Evolutionary conservation across 2,329 filamentous ascomycete genomes (phyloP).

Genomic region (Arthrobotrys sinensis): DNA sequence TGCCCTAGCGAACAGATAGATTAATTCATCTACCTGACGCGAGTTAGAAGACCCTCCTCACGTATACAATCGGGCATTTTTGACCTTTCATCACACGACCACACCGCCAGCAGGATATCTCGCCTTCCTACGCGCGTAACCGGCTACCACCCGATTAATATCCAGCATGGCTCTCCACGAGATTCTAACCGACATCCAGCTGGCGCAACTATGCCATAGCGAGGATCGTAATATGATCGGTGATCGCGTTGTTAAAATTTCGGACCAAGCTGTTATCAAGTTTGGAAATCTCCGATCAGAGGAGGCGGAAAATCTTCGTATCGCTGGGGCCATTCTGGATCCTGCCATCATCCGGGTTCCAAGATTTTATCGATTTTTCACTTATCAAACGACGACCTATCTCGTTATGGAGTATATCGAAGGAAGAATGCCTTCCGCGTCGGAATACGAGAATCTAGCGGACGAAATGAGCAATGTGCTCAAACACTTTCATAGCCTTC

Average conservation of each 20-base stretch:
- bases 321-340: background rate
- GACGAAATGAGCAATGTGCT: conserved; percentile 2
- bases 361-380: conserved; percentile 15
- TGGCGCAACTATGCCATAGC: conserved; percentile 11
- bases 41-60: too few relatives aligned
- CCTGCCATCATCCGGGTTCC: conserved; percentile 5
- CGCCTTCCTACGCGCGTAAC: too few relatives aligned
- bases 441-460: conserved; percentile 2
- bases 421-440: background rate
- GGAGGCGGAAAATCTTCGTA: background rate
- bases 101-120: too few relatives aligned
- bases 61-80: too few relatives aligned
- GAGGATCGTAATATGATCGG: background rate
- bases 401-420: conserved; percentile 25
- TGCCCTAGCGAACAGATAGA: too few relatives aligned
- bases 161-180: conserved; percentile 18
- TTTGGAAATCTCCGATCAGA: background rate
- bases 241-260: conserved; percentile 18
- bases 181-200: conserved; percentile 8
- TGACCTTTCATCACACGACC: too few relatives aligned
- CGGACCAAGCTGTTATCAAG: conserved; percentile 22
- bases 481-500: conserved; percentile 2
- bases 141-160: background rate
- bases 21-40: too few relatives aligned
- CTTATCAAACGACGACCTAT: conserved; percentile 4